Evolutionary conservation across 1,139 yeast genomes (phyloP).

Genomic region (Saccharomyces hybrid): DNA sequence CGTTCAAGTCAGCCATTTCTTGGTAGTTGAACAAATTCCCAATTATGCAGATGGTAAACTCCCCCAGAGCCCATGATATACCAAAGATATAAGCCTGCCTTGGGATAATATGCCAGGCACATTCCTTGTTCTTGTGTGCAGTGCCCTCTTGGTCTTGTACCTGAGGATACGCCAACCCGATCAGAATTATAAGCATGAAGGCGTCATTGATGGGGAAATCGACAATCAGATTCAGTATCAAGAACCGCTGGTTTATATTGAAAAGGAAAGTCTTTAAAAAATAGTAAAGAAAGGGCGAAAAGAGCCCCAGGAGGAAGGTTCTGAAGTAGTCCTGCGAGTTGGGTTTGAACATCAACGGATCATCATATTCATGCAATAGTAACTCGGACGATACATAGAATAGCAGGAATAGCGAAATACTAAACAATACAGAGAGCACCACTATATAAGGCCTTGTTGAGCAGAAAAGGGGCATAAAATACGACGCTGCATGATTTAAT

Average conservation of each 20-base stretch:
- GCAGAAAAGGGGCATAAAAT: constrained; percentile 31
- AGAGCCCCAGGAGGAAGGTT: constrained; percentile 28
- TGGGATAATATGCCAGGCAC: constrained; percentile 31
- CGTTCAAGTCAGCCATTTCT: constrained; percentile 16
- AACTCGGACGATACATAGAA: constrained; percentile 20
- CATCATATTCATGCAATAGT: constrained; percentile 22
- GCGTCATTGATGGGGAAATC: constrained; percentile 30
- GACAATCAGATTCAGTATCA: constrained; percentile 21
- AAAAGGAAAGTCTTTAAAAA: constrained; percentile 26
- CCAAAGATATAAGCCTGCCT: constrained; percentile 31
- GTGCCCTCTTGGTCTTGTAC: constrained; percentile 18
- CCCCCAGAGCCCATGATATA: constrained; percentile 31
- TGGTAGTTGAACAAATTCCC: constrained; percentile 23
- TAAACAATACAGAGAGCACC: constrained; percentile 12
- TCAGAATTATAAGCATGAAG: constrained; percentile 27
- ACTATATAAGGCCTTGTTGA: constrained; percentile 25
- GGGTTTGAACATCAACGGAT: constrained; percentile 29
- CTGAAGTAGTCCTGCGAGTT: constrained; percentile 32
- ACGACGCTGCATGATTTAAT: constrained; percentile 26
- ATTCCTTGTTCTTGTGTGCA: background rate
- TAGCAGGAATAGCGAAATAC: constrained; percentile 12
- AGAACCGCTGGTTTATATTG: constrained; percentile 16
- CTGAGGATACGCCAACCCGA: constrained; percentile 33
- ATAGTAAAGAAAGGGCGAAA: constrained; percentile 29
- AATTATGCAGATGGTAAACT: constrained; percentile 23